Conservation (phyloP, 257 asterid genomes). For the Solanum dulcamara region DNA sequence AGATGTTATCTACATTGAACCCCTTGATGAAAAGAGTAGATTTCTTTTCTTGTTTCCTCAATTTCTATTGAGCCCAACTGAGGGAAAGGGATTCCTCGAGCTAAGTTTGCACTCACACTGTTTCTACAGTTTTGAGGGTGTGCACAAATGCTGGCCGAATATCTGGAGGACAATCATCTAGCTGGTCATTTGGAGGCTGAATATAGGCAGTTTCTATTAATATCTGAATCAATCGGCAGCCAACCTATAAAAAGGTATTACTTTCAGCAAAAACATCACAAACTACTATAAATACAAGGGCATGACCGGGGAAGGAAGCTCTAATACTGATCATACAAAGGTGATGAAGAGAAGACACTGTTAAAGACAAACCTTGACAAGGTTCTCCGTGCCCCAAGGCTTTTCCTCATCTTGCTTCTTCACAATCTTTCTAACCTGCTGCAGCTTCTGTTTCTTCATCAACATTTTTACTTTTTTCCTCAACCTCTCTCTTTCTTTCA, state of each 20-base stretch:
- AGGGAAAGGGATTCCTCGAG: background rate
- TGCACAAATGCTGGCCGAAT: constrained; percentile 90
- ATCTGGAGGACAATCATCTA: constrained; percentile 70
- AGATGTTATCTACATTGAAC: background rate
- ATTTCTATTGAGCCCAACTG: background rate
- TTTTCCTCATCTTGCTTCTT: constrained; percentile 46
- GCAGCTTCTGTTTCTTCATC: constrained; percentile 68
- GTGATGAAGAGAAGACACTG: background rate
- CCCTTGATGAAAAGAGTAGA: background rate
- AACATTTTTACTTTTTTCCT: constrained; percentile 54
- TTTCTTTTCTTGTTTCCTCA: background rate
- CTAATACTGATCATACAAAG: background rate
- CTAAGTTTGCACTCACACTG: constrained; percentile 44
- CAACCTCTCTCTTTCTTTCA: constrained; percentile 45
- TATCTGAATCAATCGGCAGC: constrained; percentile 81
- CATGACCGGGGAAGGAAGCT: background rate
- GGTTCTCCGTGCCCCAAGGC: constrained; percentile 91
- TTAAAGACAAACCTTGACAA: constrained; percentile 49
- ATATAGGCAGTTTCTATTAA: constrained; percentile 74
- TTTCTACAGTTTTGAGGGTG: constrained; percentile 55
- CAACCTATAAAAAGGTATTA: constrained; percentile 46
- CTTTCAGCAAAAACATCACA: background rate
- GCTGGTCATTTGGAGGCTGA: constrained; percentile 70
- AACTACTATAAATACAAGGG: background rate
- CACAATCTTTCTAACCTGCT: constrained; percentile 59